phyloP scores from a whole-genome alignment of 2,329 filamentous ascomycete genomes.

The Trichoderma sp. region DNA sequence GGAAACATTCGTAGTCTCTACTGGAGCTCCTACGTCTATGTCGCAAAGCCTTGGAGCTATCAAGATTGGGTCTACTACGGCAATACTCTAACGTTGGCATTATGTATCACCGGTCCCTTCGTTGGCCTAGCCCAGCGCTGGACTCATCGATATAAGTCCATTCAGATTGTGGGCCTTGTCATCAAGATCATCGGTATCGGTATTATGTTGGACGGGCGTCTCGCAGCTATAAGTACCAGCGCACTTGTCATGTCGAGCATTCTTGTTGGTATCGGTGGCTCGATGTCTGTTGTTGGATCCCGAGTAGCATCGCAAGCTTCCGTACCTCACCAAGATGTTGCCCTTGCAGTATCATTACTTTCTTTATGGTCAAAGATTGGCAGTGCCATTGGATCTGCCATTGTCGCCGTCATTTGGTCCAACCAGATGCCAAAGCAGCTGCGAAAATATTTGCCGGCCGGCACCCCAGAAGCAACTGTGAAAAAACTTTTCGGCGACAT shows the following conservation, averaged over 20 bases:
- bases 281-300: constrained; percentile 37
- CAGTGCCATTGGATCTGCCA: constrained; percentile 35
- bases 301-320: constrained; percentile 39
- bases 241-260: constrained; percentile 28
- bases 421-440: constrained; percentile 30
- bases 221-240: constrained; percentile 34
- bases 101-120: constrained; percentile 35
- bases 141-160: constrained; percentile 39
- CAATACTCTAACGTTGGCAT: constrained; percentile 35
- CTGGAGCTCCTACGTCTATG: constrained; percentile 34
- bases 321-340: constrained; percentile 39
- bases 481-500: constrained; percentile 35
- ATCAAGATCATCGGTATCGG: constrained; percentile 38
- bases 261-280: constrained; percentile 23
- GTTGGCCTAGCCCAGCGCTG: constrained; percentile 32
- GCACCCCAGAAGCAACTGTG: constrained; percentile 23
- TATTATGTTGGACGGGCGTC: constrained; percentile 31
- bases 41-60: constrained; percentile 34
- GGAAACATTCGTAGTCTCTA: constrained; percentile 33
- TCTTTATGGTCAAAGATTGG: constrained; percentile 38
- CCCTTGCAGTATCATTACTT: constrained; percentile 33
- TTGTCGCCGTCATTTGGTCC: constrained; percentile 38
- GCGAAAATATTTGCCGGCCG: constrained; percentile 25
- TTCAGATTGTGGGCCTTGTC: constrained; percentile 37
- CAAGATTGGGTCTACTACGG: constrained; percentile 39